phyloP scores from a whole-genome alignment of 345 rosid genomes.

The Bruguiera sexangula region DNA sequence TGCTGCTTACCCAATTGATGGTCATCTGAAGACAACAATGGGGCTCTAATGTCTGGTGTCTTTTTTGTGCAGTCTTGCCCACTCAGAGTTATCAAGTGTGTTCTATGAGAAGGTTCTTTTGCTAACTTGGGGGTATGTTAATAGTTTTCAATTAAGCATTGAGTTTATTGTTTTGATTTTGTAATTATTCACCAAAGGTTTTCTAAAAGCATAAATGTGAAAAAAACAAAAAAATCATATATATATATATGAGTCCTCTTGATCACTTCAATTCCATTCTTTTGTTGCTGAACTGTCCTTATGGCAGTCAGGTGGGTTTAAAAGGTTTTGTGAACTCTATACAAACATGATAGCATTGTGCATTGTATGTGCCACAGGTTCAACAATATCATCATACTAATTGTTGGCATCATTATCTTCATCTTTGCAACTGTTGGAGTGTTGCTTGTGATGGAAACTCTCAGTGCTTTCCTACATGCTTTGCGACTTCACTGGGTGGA shows the following conservation, averaged over 20 bases:
- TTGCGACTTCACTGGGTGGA: constrained; percentile 99
- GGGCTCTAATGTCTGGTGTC: constrained; percentile 3
- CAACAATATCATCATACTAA: constrained; percentile 67
- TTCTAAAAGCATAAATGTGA: too few relatives aligned
- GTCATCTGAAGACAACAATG: neutral
- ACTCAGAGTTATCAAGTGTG: constrained; percentile 86
- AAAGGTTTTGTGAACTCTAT: neutral
- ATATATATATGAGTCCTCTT: too few relatives aligned
- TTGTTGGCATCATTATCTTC: constrained; percentile 67
- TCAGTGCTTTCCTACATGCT: constrained; percentile 92
- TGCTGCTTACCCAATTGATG: neutral
- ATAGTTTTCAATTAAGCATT: neutral
- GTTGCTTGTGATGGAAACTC: constrained; percentile 94
- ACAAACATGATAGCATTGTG: constrained; percentile 4
- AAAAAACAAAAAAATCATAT: too few relatives aligned
- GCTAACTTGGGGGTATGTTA: constrained; percentile 79
- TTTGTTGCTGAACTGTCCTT: too few relatives aligned
- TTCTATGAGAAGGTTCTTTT: constrained; percentile 97
- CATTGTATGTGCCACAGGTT: constrained; percentile 37
- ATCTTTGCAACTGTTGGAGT: constrained; percentile 86
- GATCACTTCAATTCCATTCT: too few relatives aligned
- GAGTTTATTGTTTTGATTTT: too few relatives aligned
- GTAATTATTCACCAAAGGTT: too few relatives aligned
- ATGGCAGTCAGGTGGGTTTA: too few relatives aligned
- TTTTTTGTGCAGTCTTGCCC: constrained; percentile 69